Base-by-base conservation (phyloP, 2,329 filamentous ascomycete species). In the Thielaviopsis cerberus region DNA sequence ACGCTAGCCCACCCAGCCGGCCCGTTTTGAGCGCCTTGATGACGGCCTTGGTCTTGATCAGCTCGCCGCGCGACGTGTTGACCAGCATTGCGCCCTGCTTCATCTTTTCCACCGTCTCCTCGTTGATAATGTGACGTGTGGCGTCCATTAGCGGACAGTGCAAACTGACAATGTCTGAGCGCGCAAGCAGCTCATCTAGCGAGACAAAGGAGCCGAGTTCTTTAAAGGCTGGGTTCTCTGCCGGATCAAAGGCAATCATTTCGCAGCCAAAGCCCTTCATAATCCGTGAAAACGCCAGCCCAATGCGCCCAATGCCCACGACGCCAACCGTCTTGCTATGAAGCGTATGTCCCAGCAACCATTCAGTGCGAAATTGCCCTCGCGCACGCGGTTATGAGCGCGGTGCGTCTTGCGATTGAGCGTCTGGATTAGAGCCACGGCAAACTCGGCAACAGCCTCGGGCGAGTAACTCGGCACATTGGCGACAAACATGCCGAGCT, bases 391-490 rank as follows among this genome's bases (percentile, higher is more conserved):
- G 66, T 81, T 83, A 68, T 82, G 85, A 2, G 82, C 80, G 23
- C 80, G 77, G 66, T 85, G 82, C 15, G 79, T 84, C 65, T 81
- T 79, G 51, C 82, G 79, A 66, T 85, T 83, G 51, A 85, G 72
- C 1, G 81, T 83, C 70, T 83, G 80, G 57, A 85, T 72, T 61
- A 85, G 72, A 1, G 81, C 79, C n/a, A 85, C 75, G 48, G 80
- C 76, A 64, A 84, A 85, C 71, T 86, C 82, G 62, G 82, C 82
- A 1, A 86, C 82, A 1, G 82, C 79, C 67, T 85, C 79, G 60
- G 82, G 82, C 7, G 80, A 82, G 69, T 86, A 86, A 2, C 79
- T 76, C 1, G 82, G 82, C 34, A 86, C 82, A 61, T 82, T 80
- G 63, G 80, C 80, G 51, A 85, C 80, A 64, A 78, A 77, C 62